Conservation (phyloP, 495 filamentous ascomycete genomes). For the Aspergillus biplanus region DNA sequence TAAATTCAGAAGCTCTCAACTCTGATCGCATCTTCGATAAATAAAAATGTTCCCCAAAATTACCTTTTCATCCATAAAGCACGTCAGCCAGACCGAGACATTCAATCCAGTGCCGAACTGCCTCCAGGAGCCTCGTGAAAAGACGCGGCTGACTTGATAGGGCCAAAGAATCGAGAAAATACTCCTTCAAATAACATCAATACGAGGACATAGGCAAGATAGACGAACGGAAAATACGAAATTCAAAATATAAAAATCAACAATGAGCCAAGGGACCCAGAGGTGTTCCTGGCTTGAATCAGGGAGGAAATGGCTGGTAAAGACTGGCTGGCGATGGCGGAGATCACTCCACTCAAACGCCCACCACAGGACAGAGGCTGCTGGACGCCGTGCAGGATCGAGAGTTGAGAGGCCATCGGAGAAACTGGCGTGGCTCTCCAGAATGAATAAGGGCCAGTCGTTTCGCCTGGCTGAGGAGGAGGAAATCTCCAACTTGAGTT, state of each 20-base stretch:
- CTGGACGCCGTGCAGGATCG: constrained; percentile 24
- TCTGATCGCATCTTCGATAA: too few relatives aligned
- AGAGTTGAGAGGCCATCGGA: constrained; percentile 20
- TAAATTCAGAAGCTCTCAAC: too few relatives aligned
- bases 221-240: constrained; percentile 15
- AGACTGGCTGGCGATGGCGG: constrained; percentile 30
- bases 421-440: constrained; percentile 8
- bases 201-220: neutral
- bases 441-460: constrained; percentile 24
- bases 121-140: constrained; percentile 15
- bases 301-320: constrained; percentile 33
- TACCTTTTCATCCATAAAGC: neutral
- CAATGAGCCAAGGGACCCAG: constrained; percentile 27
- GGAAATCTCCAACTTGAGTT: constrained; percentile 19
- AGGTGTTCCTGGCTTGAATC: constrained; percentile 36
- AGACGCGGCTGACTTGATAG: constrained; percentile 16
- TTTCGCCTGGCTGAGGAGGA: constrained; percentile 13
- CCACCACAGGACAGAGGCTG: constrained; percentile 29
- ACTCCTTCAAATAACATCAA: constrained; percentile 10
- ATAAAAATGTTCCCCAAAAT: too few relatives aligned
- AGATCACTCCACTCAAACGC: constrained; percentile 33
- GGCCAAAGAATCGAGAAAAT: constrained; percentile 14
- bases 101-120: constrained; percentile 17
- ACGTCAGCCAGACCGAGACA: neutral
- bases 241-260: constrained; percentile 14